Evolutionary conservation across 345 rosid genomes (phyloP).

Genomic region (Heritiera fomes): DNA sequence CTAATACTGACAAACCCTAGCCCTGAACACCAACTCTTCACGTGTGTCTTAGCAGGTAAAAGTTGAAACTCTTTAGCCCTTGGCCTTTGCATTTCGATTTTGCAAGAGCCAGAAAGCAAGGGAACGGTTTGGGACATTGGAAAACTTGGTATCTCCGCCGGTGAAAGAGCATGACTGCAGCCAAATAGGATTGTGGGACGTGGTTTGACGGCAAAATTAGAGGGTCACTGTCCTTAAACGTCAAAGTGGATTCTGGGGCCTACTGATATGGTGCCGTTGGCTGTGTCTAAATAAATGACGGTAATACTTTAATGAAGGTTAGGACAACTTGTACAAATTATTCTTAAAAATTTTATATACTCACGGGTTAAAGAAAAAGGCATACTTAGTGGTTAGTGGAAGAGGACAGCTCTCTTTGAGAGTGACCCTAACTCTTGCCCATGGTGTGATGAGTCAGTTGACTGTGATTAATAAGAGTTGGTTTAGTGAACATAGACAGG

Average conservation of each 20-base stretch:
- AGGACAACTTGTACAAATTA: neutral
- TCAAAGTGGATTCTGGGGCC: conserved; percentile 24
- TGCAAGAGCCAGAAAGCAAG: neutral
- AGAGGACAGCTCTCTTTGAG: conserved; percentile 1
- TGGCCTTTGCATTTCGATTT: conserved; percentile 16
- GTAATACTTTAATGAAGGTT: neutral
- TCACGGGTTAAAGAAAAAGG: no score
- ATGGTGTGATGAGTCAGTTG: neutral
- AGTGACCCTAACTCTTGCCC: neutral
- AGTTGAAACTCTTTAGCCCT: neutral
- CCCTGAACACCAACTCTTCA: neutral
- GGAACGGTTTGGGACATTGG: neutral
- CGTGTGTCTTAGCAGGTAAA: neutral
- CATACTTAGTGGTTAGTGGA: neutral
- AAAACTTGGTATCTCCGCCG: neutral
- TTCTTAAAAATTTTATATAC: neutral
- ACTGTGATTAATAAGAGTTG: conserved; percentile 1
- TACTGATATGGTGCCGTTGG: conserved; percentile 1
- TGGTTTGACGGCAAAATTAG: neutral
- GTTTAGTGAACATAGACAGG: neutral
- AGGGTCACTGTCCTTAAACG: conserved; percentile 9
- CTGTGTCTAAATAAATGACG: conserved; percentile 18
- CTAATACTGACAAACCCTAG: neutral
- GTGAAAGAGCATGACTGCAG: neutral
- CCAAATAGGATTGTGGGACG: neutral